Evolutionary conservation across 352 stramenopile species (phyloP), one percentile per base, ranked within the genome.

Genomic region (Globisporangium iwayamae): DNA sequence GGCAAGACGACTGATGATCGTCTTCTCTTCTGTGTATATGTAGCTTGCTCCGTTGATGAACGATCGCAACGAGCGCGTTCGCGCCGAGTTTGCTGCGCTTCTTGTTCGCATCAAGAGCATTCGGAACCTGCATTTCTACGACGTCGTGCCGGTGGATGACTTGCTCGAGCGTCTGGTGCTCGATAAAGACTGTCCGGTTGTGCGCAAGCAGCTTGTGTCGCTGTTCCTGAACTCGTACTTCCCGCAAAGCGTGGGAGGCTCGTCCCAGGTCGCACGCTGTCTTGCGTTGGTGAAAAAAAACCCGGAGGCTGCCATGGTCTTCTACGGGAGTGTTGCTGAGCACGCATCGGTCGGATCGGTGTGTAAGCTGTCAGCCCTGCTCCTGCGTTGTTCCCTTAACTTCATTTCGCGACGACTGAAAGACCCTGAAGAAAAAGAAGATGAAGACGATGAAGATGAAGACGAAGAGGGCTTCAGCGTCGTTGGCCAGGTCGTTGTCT

Each of bases 191-290:
- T 76, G 70, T 5, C 70, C 74, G 7, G 28, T 79, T 30, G 81
- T 91, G 14, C 74, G 82, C 51, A 93, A 93, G 43, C 81, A 92
- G 45, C 80, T 96, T 34, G 76, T 93, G 16, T 77, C 87, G 4
- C 72, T 96, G 16, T 96, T 96, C 41, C 63, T 93, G 25, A 94
- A 94, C 62, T 96, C 87, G 18, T 96, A 96, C 64, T 96, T 96
- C 45, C 87, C 87, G 34, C 87, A 93, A 62, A 83, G 81, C 28
- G 85, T 90, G 8, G 80, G 80, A 41, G 87, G 85, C 4, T 90
- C 83, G 8, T 93, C 85, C 1, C 87, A 96, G 67, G 81, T 96
- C 3, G 87, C 87, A 41, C 87, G 87, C 38, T 91, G 81, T 53
- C 73, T 96, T 11, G 78, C 81, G 14, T 56, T 96, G 13, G 79